phyloP scores from a whole-genome alignment of 495 filamentous ascomycete species.

The Penicillium pulvis region DNA sequence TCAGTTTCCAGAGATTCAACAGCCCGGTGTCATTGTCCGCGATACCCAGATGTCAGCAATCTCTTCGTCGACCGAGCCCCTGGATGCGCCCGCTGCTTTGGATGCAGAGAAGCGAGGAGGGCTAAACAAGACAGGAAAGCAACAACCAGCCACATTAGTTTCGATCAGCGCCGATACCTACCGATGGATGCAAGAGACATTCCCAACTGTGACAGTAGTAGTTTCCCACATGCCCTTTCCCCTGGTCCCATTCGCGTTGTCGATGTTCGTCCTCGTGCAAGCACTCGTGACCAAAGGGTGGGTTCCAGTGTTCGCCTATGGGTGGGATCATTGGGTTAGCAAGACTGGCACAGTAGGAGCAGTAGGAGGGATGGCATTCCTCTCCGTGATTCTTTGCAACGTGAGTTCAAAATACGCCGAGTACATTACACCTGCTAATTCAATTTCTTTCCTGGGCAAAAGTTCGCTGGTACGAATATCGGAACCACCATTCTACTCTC shows the following conservation, averaged over 20 bases:
- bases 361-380: slow-evolving; percentile 66
- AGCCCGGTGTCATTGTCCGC: background rate
- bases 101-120: slow-evolving; percentile 19
- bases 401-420: slow-evolving; percentile 41
- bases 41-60: background rate
- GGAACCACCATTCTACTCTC: slow-evolving; percentile 69
- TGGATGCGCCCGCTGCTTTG: slow-evolving; percentile 5
- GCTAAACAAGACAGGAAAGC: background rate
- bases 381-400: slow-evolving; percentile 68
- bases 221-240: slow-evolving; percentile 60
- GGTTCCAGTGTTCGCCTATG: slow-evolving; percentile 66
- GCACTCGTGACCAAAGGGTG: slow-evolving; percentile 67
- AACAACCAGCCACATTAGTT: slow-evolving; percentile 42
- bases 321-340: slow-evolving; percentile 67
- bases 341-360: slow-evolving; percentile 65
- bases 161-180: slow-evolving; percentile 45
- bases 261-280: slow-evolving; percentile 71
- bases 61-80: slow-evolving; percentile 8
- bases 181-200: slow-evolving; percentile 63
- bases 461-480: slow-evolving; percentile 73
- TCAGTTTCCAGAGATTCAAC: slow-evolving; percentile 6
- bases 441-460: background rate
- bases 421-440: background rate
- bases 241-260: slow-evolving; percentile 64
- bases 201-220: slow-evolving; percentile 64